These are phyloP conservation scores for Ilex asprella DNA, from an alignment of 257 asterid genomes.

Conservation along the genomic window DNA sequence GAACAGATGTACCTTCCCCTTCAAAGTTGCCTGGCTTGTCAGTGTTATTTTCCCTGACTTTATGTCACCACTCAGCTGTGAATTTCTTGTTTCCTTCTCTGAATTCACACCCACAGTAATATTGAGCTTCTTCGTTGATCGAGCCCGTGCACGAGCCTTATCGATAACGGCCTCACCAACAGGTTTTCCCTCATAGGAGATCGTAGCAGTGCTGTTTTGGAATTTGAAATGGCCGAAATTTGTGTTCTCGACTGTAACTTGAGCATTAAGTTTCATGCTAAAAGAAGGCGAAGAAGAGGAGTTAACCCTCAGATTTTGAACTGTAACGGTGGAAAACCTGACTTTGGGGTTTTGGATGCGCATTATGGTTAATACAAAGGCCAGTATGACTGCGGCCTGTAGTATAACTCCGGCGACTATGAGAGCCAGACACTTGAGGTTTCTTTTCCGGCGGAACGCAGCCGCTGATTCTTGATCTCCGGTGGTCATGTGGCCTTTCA, in stretches of 20 bases:
- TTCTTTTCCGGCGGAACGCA: not conserved
- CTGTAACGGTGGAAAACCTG: conserved; percentile 11
- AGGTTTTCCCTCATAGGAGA: conserved; percentile 13
- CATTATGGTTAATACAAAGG: conserved; percentile 11
- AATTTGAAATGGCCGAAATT: conserved; percentile 24
- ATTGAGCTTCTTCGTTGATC: conserved; percentile 10
- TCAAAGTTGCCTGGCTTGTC: conserved; percentile 12
- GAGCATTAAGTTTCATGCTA: conserved; percentile 11
- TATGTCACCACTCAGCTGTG: conserved; percentile 7
- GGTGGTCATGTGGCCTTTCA: too few relatives aligned
- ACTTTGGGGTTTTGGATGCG: conserved; percentile 15
- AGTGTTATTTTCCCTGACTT: conserved; percentile 18
- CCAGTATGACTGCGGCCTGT: conserved; percentile 14
- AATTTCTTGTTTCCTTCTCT: not conserved
- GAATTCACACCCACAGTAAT: conserved; percentile 14
- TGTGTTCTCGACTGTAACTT: conserved; percentile 11
- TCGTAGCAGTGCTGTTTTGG: conserved; percentile 4
- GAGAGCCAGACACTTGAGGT: not conserved
- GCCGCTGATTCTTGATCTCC: too few relatives aligned
- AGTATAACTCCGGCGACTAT: conserved; percentile 9
- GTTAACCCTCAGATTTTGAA: conserved; percentile 1
- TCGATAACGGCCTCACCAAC: conserved; percentile 14
- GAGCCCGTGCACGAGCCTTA: conserved; percentile 1
- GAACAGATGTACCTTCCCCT: conserved; percentile 16
- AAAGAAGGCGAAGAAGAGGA: conserved; percentile 11